Percentiles rank a stretch among this genome's conserved stretches.
Evolutionary conservation across 257 asterid species (phyloP).

Genomic region (Datura wrightii): DNA sequence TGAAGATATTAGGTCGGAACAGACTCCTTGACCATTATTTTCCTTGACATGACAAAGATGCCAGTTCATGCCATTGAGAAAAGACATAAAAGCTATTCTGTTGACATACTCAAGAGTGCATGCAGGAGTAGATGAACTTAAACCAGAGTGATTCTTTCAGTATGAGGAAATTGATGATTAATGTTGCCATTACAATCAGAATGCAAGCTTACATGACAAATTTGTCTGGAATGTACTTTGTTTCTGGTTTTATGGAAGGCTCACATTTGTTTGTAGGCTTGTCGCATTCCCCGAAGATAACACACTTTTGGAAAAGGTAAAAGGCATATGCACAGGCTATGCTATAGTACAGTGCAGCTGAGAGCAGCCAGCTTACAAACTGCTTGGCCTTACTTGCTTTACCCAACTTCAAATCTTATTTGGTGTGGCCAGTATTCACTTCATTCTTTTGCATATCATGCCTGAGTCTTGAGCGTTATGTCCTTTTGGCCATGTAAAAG

Average conservation of each 20-base stretch:
- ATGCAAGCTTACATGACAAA: not conserved
- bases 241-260: not conserved
- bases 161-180: conserved; percentile 3
- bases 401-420: not conserved
- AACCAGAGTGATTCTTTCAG: not conserved
- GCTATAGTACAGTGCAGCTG: conserved; percentile 16
- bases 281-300: conserved; percentile 22
- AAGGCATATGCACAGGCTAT: conserved; percentile 11
- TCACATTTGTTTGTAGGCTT: conserved; percentile 13
- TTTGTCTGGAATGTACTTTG: not conserved
- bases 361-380: conserved; percentile 3
- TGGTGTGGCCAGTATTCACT: conserved; percentile 5
- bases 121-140: conserved; percentile 13
- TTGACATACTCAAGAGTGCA: conserved; percentile 19
- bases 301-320: conserved; percentile 3
- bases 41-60: conserved; percentile 22
- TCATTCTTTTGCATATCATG: conserved; percentile 1
- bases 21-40: conserved; percentile 18
- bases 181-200: conserved; percentile 24
- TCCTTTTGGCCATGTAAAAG: not conserved
- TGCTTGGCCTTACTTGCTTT: conserved; percentile 16
- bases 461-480: not conserved
- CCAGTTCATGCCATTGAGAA: not conserved
- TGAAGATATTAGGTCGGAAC: not conserved
- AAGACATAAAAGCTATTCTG: conserved; percentile 1